Evolutionary conservation across 139 green algal genomes (phyloP), one percentile per base, ranked within the genome.

Genomic region (Pseudopediastrum boryanum): DNA sequence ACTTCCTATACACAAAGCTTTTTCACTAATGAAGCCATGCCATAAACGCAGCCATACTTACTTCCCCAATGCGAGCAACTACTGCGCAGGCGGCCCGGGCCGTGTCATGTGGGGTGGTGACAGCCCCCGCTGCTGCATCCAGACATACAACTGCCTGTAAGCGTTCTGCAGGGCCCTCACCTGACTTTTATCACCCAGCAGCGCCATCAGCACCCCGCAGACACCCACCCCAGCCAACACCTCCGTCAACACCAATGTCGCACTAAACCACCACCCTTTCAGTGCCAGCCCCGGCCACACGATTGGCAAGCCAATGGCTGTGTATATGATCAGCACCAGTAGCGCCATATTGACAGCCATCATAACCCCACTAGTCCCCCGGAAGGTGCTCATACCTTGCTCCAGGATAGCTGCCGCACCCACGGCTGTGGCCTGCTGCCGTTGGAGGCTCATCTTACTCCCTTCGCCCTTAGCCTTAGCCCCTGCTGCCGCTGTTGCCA

Each of bases 121-220:
- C 67, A 61, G 38, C 2, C 43, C 44, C 5, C n/a, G 25, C 31
- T 66, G 23, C 54, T 78, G 10, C 71, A 78, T 78, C 71, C 71
- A 78, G 13, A 78, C 71, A 9, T 31, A 29, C 54, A 78, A 41
- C 71, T 58, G 54, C 56, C 71, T 43, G 39, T 70, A 78, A 6
- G 33, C 33, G 61, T 31, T 69, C 71, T 68, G 52, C 54, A 78
- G 8, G 0, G 71, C 71, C 9, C 71, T 43, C 42, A 70, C 42
- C 71, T 78, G 71, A 31, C 54, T 46, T 41, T 42, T 68, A n/a
- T 78, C 71, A n/a, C 39, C 71, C 25, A 61, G 13, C 54, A 50
- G 36, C 54, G 69, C n/a, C 8, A 54, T 56, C 4, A 61, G 16
- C 25, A 61, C 38, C 3, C 50, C 39, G 5, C 21, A 31, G 7